These are phyloP conservation scores for Pelargonium cotyledonis DNA, from an alignment of 441 rosid genomes.

Conservation along the genomic window DNA sequence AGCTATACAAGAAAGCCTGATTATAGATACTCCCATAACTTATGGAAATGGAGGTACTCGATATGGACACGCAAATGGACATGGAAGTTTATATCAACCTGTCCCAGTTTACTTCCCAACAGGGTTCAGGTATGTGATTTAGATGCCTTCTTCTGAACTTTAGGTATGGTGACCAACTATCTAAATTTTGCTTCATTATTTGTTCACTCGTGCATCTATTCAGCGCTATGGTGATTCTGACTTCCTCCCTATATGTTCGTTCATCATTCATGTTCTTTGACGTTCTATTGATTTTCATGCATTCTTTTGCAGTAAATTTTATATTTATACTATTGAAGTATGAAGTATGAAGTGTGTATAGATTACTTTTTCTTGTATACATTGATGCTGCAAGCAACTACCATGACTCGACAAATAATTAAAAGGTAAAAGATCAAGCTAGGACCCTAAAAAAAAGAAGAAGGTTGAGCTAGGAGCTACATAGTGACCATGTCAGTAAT, in stretches of 20 bases:
- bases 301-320: neutral
- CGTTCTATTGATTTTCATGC: neutral
- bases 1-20: constrained; percentile 65
- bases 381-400: neutral
- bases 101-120: constrained; percentile 32
- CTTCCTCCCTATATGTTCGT: neutral
- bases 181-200: neutral
- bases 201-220: neutral
- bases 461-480: no score
- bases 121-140: constrained; percentile 45
- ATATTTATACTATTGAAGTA: neutral
- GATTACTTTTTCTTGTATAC: neutral
- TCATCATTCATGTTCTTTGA: neutral
- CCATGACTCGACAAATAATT: neutral
- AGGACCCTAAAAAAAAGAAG: neutral
- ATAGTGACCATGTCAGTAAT: neutral
- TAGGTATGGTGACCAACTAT: no score
- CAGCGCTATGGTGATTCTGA: neutral
- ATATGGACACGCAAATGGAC: neutral
- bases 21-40: constrained; percentile 38
- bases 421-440: neutral
- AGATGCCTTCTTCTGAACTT: neutral
- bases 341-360: neutral
- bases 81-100: constrained; percentile 23
- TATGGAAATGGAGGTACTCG: constrained; percentile 21